Evolutionary conservation across 2,329 filamentous ascomycete genomes (phyloP), one percentile per base, ranked within the genome.

Genomic region (Alternaria hordeiaustralica): DNA sequence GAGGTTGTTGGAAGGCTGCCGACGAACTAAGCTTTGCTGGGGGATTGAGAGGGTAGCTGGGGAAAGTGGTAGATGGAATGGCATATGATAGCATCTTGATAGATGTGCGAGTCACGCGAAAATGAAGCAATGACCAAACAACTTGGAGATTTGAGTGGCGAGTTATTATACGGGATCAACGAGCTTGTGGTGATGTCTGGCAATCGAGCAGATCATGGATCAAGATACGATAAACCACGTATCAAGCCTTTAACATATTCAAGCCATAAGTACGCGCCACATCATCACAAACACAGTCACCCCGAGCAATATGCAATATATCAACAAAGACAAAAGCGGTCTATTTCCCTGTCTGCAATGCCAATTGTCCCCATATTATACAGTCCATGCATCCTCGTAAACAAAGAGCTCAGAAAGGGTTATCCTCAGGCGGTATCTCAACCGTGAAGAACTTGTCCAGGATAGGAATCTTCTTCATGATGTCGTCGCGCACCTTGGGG

Each of bases 1-100:
- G 87, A 89, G 49, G 94, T 97, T 65, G 96, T 99, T 65, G 91
- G 92, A 80, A 89, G 94, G 80, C 88, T 96, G 65, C 83, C 84
- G 46, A 82, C 82, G 55, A 85, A 86, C 73, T 85, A 80, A 65
- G 51, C 5, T 13, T 12, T 18, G 47, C 51, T 30, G 60, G 33
- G 65, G 58, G 45, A 6, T 9, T 5, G 6, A 50, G 18, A 15
- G 30, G 46, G n/a, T 41, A 20, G 20, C 18, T 18, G 30, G 26
- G 8, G 28, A 45, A 23, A 21, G n/a, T 47, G 28, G 50, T 50
- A 25, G 20, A 51, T 41, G 28, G 25, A 6, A 41, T 25, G 45
- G 18, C 53, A 58, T 43, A 63, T 60, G 33, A 55, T 58, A 65
- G 65, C 66, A 68, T 60, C 64, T 65, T 41, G 47, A 62, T 62